Percentiles rank a stretch among this genome's conserved stretches.
Conservation (phyloP, 805 yeast genomes). For the Ogataea pilisensis region DNA sequence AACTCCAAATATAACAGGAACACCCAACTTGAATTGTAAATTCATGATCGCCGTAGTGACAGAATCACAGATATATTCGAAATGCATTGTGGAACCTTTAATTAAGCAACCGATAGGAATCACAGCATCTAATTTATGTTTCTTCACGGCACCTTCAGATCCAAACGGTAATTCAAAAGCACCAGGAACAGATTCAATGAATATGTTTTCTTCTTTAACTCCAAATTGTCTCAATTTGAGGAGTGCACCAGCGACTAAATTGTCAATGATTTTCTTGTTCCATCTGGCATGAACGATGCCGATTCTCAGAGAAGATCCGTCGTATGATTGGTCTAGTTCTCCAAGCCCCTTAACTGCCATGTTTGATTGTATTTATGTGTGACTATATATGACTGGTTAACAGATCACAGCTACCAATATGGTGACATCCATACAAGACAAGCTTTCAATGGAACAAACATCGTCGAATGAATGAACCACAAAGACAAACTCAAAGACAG, state of each 20-base stretch:
- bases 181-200: conserved; percentile 88
- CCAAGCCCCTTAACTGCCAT: conserved; percentile 83
- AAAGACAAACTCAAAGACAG: too few species aligned
- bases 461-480: too few species aligned
- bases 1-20: conserved; percentile 90
- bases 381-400: neutral
- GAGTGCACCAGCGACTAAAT: conserved; percentile 75
- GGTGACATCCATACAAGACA: too few species aligned
- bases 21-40: conserved; percentile 60
- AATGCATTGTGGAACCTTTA: conserved; percentile 97
- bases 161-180: conserved; percentile 92
- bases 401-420: neutral
- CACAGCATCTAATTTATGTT: conserved; percentile 67
- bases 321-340: conserved; percentile 38
- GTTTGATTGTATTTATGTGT: neutral
- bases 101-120: conserved; percentile 93
- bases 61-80: conserved; percentile 93
- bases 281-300: conserved; percentile 96
- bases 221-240: conserved; percentile 56
- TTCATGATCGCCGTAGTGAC: conserved; percentile 82
- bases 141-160: conserved; percentile 48
- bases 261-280: conserved; percentile 75
- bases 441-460: too few species aligned
- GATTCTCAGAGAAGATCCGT: conserved; percentile 59
- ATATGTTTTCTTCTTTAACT: conserved; percentile 72